Evolutionary conservation across 805 yeast species (phyloP).

Genomic region (Lipomyces kockii): DNA sequence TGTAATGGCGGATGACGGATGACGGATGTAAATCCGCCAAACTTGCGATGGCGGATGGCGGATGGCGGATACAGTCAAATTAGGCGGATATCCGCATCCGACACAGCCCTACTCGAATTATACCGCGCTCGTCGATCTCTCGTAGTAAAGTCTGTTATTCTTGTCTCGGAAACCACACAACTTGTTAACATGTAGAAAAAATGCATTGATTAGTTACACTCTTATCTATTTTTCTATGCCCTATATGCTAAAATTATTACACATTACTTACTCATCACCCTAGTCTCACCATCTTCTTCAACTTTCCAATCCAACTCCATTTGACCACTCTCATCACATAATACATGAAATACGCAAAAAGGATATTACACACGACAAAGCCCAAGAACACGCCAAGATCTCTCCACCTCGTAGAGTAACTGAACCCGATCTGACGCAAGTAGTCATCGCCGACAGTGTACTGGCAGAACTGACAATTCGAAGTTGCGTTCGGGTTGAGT

Average conservation of each 20-base stretch:
- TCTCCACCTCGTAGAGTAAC: slow-evolving; percentile 54
- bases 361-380: slow-evolving; percentile 52
- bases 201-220: not conserved
- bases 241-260: not conserved
- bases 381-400: slow-evolving; percentile 60
- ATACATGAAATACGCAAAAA: slow-evolving; percentile 5
- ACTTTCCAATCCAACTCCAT: not conserved
- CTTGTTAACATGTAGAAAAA: not conserved
- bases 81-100: too few relatives aligned
- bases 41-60: too few relatives aligned
- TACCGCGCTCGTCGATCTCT: too few relatives aligned
- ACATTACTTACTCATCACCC: not conserved
- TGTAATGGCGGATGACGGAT: too few relatives aligned
- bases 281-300: slow-evolving; percentile 1
- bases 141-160: too few relatives aligned
- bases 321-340: slow-evolving; percentile 8
- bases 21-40: too few relatives aligned
- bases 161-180: too few relatives aligned
- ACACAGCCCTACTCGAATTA: too few relatives aligned
- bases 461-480: slow-evolving; percentile 64
- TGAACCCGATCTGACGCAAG: slow-evolving; percentile 49
- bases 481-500: slow-evolving; percentile 51
- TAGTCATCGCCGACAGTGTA: slow-evolving; percentile 61
- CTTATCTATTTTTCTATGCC: not conserved
- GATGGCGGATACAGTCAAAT: too few relatives aligned